phyloP scores from a whole-genome alignment of 2,329 filamentous ascomycete species.

The Diaporthe ampelina region DNA sequence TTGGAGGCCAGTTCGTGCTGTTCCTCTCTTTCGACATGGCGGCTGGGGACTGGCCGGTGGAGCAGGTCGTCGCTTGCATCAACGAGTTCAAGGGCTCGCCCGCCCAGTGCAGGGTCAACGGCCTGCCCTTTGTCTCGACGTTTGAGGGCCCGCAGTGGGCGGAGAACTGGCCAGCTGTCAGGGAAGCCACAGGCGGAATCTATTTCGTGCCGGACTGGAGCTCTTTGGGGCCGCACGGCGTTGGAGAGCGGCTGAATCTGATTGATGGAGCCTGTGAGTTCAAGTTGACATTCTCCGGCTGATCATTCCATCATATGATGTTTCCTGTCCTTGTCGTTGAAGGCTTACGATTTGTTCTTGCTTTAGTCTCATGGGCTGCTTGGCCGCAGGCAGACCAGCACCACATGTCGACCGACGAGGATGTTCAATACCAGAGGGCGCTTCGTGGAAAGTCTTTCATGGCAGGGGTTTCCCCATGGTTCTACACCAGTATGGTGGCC shows the following conservation, averaged over 20 bases:
- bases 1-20: conserved; percentile 49
- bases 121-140: conserved; percentile 62
- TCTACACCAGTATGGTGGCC: conserved; percentile 60
- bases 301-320: not conserved
- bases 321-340: not conserved
- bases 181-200: conserved; percentile 52
- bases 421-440: conserved; percentile 54
- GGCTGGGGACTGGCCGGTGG: conserved; percentile 47
- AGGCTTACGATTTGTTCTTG: not conserved
- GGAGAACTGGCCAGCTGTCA: conserved; percentile 58
- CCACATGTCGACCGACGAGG: conserved; percentile 55
- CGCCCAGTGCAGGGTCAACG: conserved; percentile 58
- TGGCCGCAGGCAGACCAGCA: conserved; percentile 60
- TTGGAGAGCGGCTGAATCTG: conserved; percentile 16
- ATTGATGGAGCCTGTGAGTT: conserved; percentile 47
- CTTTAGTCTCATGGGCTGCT: conserved; percentile 62
- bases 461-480: conserved; percentile 60
- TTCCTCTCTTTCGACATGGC: conserved; percentile 55
- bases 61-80: conserved; percentile 49
- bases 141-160: conserved; percentile 62
- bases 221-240: conserved; percentile 54
- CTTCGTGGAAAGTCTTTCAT: conserved; percentile 62
- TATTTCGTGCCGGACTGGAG: conserved; percentile 63
- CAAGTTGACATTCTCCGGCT: not conserved
- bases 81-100: conserved; percentile 53